These are phyloP conservation scores for Fremontodendron californicum DNA, from an alignment of 345 rosid genomes.

Conservation along the genomic window DNA sequence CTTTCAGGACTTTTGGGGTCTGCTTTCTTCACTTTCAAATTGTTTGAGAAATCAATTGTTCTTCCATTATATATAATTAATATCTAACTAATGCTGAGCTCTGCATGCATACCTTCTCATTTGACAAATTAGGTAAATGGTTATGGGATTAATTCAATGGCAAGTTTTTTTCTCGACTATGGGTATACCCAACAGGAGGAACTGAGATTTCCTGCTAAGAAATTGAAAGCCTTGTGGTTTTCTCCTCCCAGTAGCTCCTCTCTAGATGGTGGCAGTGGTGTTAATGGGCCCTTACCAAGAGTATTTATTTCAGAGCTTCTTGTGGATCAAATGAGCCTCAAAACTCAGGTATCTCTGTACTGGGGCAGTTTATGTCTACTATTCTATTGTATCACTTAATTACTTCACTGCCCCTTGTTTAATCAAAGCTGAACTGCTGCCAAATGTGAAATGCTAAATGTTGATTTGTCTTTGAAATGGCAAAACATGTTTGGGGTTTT, in stretches of 20 bases:
- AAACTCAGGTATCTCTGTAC: conserved; percentile 52
- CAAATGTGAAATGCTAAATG: background rate
- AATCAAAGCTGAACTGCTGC: conserved; percentile 2
- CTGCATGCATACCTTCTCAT: background rate
- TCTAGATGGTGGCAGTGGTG: conserved; percentile 45
- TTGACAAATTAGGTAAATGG: conserved; percentile 50
- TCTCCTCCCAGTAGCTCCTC: conserved; percentile 58
- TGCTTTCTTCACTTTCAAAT: background rate
- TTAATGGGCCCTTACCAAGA: conserved; percentile 78
- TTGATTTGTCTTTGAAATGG: background rate
- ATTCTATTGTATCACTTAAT: background rate
- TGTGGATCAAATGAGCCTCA: conserved; percentile 68
- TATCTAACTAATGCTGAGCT: background rate
- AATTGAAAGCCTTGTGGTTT: conserved; percentile 89
- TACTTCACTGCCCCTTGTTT: background rate
- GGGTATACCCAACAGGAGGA: conserved; percentile 75
- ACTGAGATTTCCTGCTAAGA: conserved; percentile 86
- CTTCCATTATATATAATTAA: too few species aligned
- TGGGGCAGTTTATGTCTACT: background rate
- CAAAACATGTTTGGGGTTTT: background rate
- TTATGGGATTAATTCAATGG: conserved; percentile 83
- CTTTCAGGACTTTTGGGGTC: conserved; percentile 96
- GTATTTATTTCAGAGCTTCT: conserved; percentile 91
- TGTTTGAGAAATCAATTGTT: background rate
- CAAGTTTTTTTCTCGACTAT: conserved; percentile 68